Base-by-base conservation (phyloP, 2,329 filamentous ascomycete genomes). In the Cercospora brassicicola region DNA sequence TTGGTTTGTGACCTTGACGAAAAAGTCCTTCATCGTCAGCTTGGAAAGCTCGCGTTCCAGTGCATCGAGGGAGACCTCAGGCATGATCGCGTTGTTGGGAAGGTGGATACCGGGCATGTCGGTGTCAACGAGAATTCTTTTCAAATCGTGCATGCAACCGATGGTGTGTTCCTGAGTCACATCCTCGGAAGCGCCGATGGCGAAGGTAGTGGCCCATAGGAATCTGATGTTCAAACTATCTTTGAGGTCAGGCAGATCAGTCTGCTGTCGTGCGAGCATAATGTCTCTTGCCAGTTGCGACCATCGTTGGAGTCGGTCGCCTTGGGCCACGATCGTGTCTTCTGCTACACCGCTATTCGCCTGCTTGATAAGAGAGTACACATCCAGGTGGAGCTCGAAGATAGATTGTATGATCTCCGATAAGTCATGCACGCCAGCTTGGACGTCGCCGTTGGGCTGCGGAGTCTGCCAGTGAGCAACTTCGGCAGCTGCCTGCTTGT, bases 21-120 rank as follows among this genome's bases (percentile, higher is more conserved):
- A 98, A 78, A 98, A 98, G 76, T 97, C 94, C 87, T 96, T 95
- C 0, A 94, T 98, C 13, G 92, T 97, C 36, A 98, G 85, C 74
- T 94, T 93, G 11, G 92, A 94, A 28, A 97, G 90, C 77, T 99
- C 94, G 64, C 93, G 89, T 70, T 98, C 94, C 7, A 95, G 90
- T 0, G 93, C 92, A n/a, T 87, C 85, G 2, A 88, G 81, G 0
- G 94, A 97, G 60, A 99, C 87, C 70, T 95, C 91, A 0, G 93
- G 88, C 89, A 99, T 96, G 20, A 94, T 87, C 1, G 88, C 87
- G 76, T 97, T 98, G 78, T 99, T 98, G 3, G 90, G 83, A 13
- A 98, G 83, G 36, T 85, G 82, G 11, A 91, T 86, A 0, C 83
- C 80, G 30, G 82, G 81, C n/a, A 81, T 81, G 13, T 80, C 82